Evolutionary conservation across 2,329 filamentous ascomycete genomes (phyloP).

Genomic region (Aureobasidium uvarum): DNA sequence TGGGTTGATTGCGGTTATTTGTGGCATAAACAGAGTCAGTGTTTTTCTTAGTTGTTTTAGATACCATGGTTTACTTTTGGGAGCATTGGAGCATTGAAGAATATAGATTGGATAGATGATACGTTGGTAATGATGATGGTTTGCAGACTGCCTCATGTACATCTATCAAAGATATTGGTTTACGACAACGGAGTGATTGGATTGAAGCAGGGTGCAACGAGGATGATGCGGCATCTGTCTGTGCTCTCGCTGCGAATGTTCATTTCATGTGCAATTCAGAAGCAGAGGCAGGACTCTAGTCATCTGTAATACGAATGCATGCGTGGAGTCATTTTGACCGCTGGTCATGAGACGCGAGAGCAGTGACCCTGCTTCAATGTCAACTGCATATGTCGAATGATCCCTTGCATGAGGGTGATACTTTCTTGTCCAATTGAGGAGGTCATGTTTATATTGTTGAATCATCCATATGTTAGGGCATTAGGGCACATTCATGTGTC

Average conservation of each 20-base stretch:
- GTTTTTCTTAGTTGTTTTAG: not conserved
- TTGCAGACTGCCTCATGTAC: not conserved
- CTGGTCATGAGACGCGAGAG: not conserved
- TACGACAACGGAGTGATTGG: too few relatives aligned
- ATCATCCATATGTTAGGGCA: too few relatives aligned
- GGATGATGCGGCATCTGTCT: too few relatives aligned
- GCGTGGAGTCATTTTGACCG: not conserved
- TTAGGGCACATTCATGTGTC: too few relatives aligned
- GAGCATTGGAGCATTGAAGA: not conserved
- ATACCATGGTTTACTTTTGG: slow-evolving; percentile 4
- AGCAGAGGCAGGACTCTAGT: not conserved
- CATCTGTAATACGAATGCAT: not conserved
- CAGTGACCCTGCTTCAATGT: not conserved
- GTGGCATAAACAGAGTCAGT: not conserved
- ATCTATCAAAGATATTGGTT: too few relatives aligned
- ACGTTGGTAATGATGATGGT: not conserved
- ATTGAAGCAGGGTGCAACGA: too few relatives aligned
- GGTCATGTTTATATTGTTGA: not conserved
- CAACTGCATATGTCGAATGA: not conserved
- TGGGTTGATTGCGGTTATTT: not conserved
- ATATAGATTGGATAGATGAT: slow-evolving; percentile 5
- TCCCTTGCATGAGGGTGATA: slow-evolving; percentile 4
- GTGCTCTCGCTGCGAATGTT: too few relatives aligned
- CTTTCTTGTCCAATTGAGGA: not conserved
- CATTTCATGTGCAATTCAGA: too few relatives aligned